Evolutionary conservation across 192 early-diverging fungal genomes (phyloP), one percentile per base, ranked within the genome.

Genomic region (Haplosporangium gracile): DNA sequence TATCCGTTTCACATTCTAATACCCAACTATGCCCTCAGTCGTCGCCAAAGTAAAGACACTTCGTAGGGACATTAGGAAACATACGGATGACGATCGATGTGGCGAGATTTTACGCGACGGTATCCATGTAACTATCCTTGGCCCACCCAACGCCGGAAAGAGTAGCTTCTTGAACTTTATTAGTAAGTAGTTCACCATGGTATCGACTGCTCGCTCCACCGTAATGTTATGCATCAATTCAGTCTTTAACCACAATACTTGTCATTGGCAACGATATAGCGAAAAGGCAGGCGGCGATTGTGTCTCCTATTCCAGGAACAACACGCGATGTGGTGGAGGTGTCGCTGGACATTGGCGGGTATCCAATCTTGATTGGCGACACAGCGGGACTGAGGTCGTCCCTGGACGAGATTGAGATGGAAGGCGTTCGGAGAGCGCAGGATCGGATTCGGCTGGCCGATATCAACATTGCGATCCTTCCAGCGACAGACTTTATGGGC

Each of bases 81-180:
- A 95, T 82, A 72, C 93, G 72, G 82, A 94, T 47, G 94, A 95
- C 74, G 85, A 89, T 80, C 91, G 91, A 60, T 81, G 92, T 11
- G 95, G 95, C 63, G 95, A 95, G 77, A 95, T 96, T 6, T 68
- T 96, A 49, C 87, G 95, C 24, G 89, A 88, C 81, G 95, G 95
- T n/a, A 91, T 95, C 29, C 85, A 92, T 38, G 89, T 95, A 45
- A 90, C 94, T 8, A 94, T 96, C 55, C 87, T 94, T 4, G 95
- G 95, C 0, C 95, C 95, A 43, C 94, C 95, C 10, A 96, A 96
- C 83, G 92, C 94, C 26, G 95, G 95, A 18, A 95, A 96, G 79
- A 95, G 95, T 77, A 94, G 92, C 11, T 88, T 96, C 68, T 79
- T 96, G 0, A 96, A 96, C 74, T 85, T 82, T 69, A 84, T 94